Evolutionary conservation across 768 basidiomycete species (phyloP).

Genomic region (Clitopilus hobsonii): DNA sequence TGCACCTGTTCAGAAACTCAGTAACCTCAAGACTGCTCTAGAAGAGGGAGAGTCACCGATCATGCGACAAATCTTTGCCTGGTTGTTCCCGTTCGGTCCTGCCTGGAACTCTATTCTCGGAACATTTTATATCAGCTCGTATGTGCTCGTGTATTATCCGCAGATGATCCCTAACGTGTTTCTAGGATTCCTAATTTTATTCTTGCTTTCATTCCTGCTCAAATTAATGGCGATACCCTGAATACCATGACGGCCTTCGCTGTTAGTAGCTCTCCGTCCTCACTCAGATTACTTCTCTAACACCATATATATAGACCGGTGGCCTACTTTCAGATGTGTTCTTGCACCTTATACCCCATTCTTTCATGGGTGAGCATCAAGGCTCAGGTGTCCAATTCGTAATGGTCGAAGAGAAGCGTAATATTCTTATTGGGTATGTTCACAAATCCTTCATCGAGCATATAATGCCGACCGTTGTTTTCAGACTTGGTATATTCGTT

Average conservation of each 20-base stretch:
- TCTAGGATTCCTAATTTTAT: conserved; percentile 89
- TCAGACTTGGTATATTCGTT: conserved; percentile 73
- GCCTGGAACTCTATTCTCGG: conserved; percentile 87
- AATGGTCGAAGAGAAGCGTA: conserved; percentile 87
- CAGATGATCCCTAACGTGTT: conserved; percentile 11
- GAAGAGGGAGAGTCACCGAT: conserved; percentile 66
- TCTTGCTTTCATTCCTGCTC: conserved; percentile 87
- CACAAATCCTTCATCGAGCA: background rate
- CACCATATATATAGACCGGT: conserved; percentile 52
- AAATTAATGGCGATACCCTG: conserved; percentile 79
- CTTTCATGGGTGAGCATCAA: conserved; percentile 86
- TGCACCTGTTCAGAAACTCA: conserved; percentile 39
- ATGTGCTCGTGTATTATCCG: conserved; percentile 15
- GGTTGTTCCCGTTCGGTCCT: conserved; percentile 87
- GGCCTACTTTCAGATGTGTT: conserved; percentile 92
- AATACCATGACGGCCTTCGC: conserved; percentile 96
- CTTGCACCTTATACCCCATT: conserved; percentile 86
- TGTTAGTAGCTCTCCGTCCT: conserved; percentile 35
- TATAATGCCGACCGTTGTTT: conserved; percentile 1
- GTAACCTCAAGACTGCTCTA: conserved; percentile 53
- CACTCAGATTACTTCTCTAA: conserved; percentile 6
- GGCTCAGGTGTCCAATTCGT: conserved; percentile 69
- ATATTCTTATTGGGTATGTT: conserved; percentile 79
- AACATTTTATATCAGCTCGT: conserved; percentile 97
- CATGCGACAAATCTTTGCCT: conserved; percentile 74